Base-by-base conservation (phyloP, 805 yeast species). In the Cyberlindnera mississippiensis region DNA sequence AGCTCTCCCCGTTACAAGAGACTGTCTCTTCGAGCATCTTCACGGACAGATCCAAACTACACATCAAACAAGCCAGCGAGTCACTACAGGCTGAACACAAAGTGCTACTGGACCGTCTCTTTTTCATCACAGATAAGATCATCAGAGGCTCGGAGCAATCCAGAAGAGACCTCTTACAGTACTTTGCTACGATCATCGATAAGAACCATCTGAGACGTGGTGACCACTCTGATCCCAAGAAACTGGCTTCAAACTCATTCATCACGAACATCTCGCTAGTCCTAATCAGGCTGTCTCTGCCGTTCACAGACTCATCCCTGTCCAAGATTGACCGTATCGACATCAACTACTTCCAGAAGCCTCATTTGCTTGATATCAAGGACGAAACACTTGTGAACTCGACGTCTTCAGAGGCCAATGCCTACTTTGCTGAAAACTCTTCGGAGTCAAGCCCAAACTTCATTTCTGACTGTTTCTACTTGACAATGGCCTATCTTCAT, bases 381-480 rank as follows among this genome's bases (percentile, higher is more conserved):
- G 95, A 87, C 34, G 98, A 93, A 59, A 82, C 97, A 5, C 79
- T 93, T 55, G 71, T 88, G 15, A 82, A 85, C 51, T 75, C 96
- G 2, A 85, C 93, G 27, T 71, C 76, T 34, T 74, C 74, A 43
- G 93, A 85, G 53, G 83, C 87, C 4, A 72, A 72, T 37, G 78
- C 75, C 37, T 78, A 75, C 52, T 77, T 75, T 54, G 63, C 71
- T 6, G 53, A 63, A 3, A 60, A 64, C 28, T 65, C 67, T 11
- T 57, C 61, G n/a, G 62, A 51, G 2, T 62, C 56, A n/a, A 58
- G 61, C 46, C 60, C 73, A 22, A 91, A 93, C 55, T 93, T 93
- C 60, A 87, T 93, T n/a, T 80, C 96, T 8, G 93, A 91, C 51
- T 83, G 95, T 55, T 93, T 89, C 62, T 93, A 73, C 56, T 60